Base-by-base conservation (phyloP, 192 early-diverging fungal genomes). In the Coemansia sp. region DNA sequence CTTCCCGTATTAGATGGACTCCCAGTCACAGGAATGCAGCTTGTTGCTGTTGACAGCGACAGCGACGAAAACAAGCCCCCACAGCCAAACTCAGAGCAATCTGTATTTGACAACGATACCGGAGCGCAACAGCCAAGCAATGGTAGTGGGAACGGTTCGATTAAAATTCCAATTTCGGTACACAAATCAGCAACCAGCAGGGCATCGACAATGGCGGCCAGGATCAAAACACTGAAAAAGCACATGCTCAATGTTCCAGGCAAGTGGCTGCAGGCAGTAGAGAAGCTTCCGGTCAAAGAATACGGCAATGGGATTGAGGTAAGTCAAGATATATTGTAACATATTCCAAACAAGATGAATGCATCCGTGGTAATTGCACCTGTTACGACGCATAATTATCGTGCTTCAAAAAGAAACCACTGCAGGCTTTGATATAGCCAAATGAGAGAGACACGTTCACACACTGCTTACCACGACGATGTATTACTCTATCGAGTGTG, bases 301-400 rank as follows among this genome's bases (percentile, higher is more conserved):
- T 81, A 81, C 52, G 79, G 79, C 56, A 75, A 64, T 35, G 78
- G 74, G 18, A 81, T 81, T 35, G 78, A 81, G 74, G 78, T 75
- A 81, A 71, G 61, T 26, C n/a, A n/a, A n/a, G n/a, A n/a, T 2
- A 21, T 25, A 26, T 51, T 51, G 7, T 7, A 12, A 25, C 48
- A n/a, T 7, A 51, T 8, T 51, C 25, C 48, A 26, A 21, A n/a
- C n/a, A n/a, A n/a, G n/a, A n/a, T n/a, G n/a, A n/a, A n/a, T n/a
- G n/a, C n/a, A n/a, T n/a, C n/a, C n/a, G n/a, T n/a, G n/a, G n/a
- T n/a, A n/a, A n/a, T n/a, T n/a, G n/a, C n/a, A n/a, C n/a, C n/a
- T n/a, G n/a, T n/a, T n/a, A n/a, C n/a, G n/a, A n/a, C n/a, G n/a
- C n/a, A n/a, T n/a, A n/a, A n/a, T n/a, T n/a, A n/a, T n/a, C n/a